Evolutionary conservation across 176 grass and related monocot genomes (phyloP), one percentile per base, ranked within the genome.

Genomic region (Oropetium thomaeum): DNA sequence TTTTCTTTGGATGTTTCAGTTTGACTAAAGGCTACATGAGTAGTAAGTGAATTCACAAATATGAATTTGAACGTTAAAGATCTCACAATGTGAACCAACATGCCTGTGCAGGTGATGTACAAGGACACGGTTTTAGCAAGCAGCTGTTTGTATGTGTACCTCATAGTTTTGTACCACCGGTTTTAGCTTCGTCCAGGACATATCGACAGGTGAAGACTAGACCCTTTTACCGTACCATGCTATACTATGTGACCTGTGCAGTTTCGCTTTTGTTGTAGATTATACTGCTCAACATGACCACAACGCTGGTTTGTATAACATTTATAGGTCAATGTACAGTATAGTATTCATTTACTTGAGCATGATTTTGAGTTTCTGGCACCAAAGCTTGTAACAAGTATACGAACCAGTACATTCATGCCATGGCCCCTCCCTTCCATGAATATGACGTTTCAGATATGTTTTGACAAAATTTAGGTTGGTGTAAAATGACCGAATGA

Each of bases 31-130:
- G 40, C 33, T 64, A 34, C 44, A 55, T 70, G 20, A 52, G 7
- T 62, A 69, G 4, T 62, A 61, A 59, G 19, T n/a, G 37, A 39
- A 25, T 70, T 35, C 34, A 68, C 31, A 49, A 47, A 8, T 30
- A 49, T 81, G 34, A 65, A 82, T 43, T 72, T 82, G 27, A 8
- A 30, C 22, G 38, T 8, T 33, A 1, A 45, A 44, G n/a, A 58
- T 77, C 66, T 87, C 38, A 76, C 49, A 71, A 19, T 65, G 9
- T 57, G 27, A 81, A 22, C 27, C 0, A 27, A 64, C 62, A 43
- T 51, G 9, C 57, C 33, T 86, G 47, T 82, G 67, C 85, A 87
- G 80, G 85, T 87, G 74, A 87, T 55, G n/a, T 66, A 20, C 62
- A 52, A 62, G 34, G 74, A 49, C 49, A 62, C 71, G 57, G 30